Conservation (phyloP, 192 early-diverging fungal species). For the Linnemannia elongata region DNA sequence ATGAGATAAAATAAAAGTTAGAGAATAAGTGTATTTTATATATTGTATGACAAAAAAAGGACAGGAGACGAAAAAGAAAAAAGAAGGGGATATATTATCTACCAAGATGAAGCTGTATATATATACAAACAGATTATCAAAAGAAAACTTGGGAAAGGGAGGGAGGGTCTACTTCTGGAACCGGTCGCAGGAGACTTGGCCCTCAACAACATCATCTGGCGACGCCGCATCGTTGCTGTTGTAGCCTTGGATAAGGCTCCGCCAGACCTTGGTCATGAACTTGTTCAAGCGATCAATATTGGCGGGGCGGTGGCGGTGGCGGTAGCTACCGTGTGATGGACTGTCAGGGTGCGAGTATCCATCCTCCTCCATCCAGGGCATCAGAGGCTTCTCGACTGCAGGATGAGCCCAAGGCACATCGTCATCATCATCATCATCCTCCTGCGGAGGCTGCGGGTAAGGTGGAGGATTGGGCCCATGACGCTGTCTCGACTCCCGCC, state of each 20-base stretch:
- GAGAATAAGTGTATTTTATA: conserved; percentile 7
- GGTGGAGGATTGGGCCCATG: background rate
- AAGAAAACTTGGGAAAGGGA: too few species aligned
- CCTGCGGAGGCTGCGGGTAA: background rate
- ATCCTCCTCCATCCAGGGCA: background rate
- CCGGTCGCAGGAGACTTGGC: background rate
- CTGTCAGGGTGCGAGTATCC: background rate
- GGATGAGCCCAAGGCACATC: conserved; percentile 2
- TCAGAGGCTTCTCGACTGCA: conserved; percentile 16
- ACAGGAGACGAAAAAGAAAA: background rate
- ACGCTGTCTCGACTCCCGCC: conserved; percentile 10
- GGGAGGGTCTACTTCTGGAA: background rate
- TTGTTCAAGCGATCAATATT: background rate
- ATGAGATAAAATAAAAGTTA: background rate
- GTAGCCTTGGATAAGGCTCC: background rate
- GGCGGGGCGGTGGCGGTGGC: background rate
- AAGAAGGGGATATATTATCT: background rate
- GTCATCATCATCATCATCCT: background rate
- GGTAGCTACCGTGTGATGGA: background rate
- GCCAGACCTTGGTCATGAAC: conserved; percentile 12
- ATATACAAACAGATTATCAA: background rate
- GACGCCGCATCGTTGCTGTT: background rate
- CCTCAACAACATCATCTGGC: background rate
- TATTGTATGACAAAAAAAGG: background rate
- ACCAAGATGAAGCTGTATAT: background rate